phyloP scores from a whole-genome alignment of 2,329 filamentous ascomycete genomes.

The Plenodomus tracheiphilus region DNA sequence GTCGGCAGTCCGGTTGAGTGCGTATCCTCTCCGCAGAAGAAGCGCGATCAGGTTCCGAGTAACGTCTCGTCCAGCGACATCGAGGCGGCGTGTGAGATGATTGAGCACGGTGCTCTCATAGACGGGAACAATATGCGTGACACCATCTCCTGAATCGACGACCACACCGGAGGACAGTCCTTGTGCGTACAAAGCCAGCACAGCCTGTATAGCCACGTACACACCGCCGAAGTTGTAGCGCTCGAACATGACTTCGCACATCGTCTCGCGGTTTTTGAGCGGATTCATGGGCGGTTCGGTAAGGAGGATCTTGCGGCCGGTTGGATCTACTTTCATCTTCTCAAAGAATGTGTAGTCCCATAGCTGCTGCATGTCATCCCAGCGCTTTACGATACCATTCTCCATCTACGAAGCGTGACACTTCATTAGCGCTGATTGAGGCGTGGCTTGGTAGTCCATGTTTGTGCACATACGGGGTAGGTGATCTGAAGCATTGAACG shows the following conservation, averaged over 20 bases:
- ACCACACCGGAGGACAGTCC: conserved; percentile 86
- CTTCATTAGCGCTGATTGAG: conserved; percentile 27
- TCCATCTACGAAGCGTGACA: conserved; percentile 70
- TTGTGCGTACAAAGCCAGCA: conserved; percentile 94
- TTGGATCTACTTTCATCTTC: conserved; percentile 91
- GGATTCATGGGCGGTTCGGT: conserved; percentile 99
- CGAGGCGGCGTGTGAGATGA: conserved; percentile 89
- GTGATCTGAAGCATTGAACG: conserved; percentile 97
- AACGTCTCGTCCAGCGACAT: conserved; percentile 94
- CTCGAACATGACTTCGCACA: conserved; percentile 99
- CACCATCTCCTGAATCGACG: conserved; percentile 96
- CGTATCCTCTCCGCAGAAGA: conserved; percentile 89
- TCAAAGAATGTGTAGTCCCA: conserved; percentile 99
- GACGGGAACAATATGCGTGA: conserved; percentile 97
- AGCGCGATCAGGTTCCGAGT: conserved; percentile 98
- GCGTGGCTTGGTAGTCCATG: conserved; percentile 14
- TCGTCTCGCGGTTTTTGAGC: conserved; percentile 92
- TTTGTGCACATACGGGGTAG: conserved; percentile 69
- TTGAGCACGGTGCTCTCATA: conserved; percentile 98
- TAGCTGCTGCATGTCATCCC: conserved; percentile 99
- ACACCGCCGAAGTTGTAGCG: conserved; percentile 94
- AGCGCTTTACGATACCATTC: conserved; percentile 98
- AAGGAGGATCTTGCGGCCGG: conserved; percentile 92
- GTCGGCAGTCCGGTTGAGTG: conserved; percentile 95
- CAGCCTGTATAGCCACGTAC: conserved; percentile 97